These are phyloP conservation scores for Backusella liffmaniae DNA, from an alignment of 192 early-diverging fungal species.

Conservation along the genomic window DNA sequence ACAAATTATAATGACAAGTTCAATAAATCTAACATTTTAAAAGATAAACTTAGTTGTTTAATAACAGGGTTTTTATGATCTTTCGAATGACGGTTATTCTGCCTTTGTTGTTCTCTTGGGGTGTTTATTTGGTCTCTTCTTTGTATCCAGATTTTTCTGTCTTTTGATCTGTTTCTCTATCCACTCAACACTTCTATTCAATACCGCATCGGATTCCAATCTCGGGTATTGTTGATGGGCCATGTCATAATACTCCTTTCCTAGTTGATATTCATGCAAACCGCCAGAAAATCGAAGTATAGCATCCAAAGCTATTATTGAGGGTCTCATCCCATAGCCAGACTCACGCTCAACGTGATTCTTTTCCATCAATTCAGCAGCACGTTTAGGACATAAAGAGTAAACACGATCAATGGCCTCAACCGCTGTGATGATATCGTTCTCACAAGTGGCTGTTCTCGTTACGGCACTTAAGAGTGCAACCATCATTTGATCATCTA, in stretches of 20 bases:
- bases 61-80: background rate
- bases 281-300: slow-evolving; percentile 11
- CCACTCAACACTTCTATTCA: background rate
- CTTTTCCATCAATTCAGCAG: background rate
- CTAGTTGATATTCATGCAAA: slow-evolving; percentile 3
- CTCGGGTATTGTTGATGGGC: background rate
- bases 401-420: background rate
- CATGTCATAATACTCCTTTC: slow-evolving; percentile 2
- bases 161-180: background rate
- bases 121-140: background rate
- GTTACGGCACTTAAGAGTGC: slow-evolving; percentile 4
- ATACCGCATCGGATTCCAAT: background rate
- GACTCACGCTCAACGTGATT: background rate
- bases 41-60: too few relatives aligned
- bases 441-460: slow-evolving; percentile 3
- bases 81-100: background rate
- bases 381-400: background rate
- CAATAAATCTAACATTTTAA: background rate
- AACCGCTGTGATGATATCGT: background rate
- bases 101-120: background rate
- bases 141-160: background rate
- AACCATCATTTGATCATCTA: slow-evolving; percentile 4
- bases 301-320: background rate
- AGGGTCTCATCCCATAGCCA: background rate
- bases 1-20: background rate